Base-by-base conservation (phyloP, 1,284 basidiomycete genomes). In the Singerocomus inundabilis region DNA sequence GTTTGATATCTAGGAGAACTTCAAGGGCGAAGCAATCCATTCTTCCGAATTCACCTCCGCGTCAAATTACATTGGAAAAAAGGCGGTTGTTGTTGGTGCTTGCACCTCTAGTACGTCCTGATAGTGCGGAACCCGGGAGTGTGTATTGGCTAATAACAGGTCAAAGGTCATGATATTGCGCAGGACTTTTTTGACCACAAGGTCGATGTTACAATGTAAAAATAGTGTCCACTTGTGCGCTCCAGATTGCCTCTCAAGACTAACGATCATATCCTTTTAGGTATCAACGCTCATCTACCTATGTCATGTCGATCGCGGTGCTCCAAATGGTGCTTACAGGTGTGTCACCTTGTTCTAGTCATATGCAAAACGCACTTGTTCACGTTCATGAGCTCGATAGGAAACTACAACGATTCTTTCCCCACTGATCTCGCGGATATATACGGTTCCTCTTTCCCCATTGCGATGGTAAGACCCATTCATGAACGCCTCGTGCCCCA, bases 51-150 rank as follows among this genome's bases (percentile, higher is more conserved):
- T 70, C 57, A 63, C 54, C 1, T 62, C 65, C 3, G 73, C 71
- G 0, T 57, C 59, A 6, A 66, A 71, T 36, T 74, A 70, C 58
- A 46, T 57, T n/a, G 74, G 72, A 5, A 77, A 76, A 56, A 69
- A 69, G 47, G 75, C 70, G 8, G 58, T 77, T 15, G 62, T 78
- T 10, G 64, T 79, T 2, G 76, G 76, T 34, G 69, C 72, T 37
- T 72, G 72, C 43, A 76, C 68, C 31, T 73, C 73, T 13, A 69
- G 66, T 58, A 53, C 12, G 51, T 50, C 25, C 4, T 5, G 6
- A 29, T 24, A n/a, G 2, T 28, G 11, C 21, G 7, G 32, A 39
- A 18, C 11, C 1, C 6, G 10, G 6, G 16, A 12, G 2, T 13
- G 33, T 29, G 15, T n/a, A n/a, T 25, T 33, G 16, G 30, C 46